phyloP scores from a whole-genome alignment of 768 basidiomycete species.

The Leccinum fibrillosum region DNA sequence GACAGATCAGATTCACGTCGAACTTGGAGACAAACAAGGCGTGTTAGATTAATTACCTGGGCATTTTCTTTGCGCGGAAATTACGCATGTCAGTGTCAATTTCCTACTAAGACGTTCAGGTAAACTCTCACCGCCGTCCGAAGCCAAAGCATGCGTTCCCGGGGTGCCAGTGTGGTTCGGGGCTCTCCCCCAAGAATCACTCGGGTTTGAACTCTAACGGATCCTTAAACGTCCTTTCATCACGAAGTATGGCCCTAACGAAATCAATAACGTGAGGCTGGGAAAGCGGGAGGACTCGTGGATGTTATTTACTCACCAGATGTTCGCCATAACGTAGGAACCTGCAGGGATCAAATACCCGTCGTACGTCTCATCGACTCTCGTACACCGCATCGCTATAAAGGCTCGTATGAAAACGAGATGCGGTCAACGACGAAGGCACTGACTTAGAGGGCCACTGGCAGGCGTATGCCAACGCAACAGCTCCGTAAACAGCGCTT shows the following conservation, averaged over 20 bases:
- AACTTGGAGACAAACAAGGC: too few relatives aligned
- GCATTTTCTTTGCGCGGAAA: too few relatives aligned
- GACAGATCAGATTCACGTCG: too few relatives aligned
- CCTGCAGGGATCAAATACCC: constrained; percentile 21
- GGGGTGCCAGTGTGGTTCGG: constrained; percentile 16
- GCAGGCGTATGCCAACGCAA: constrained; percentile 21
- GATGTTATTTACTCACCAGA: constrained; percentile 7
- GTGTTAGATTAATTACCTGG: too few relatives aligned
- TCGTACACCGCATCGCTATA: constrained; percentile 10
- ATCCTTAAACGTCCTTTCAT: constrained; percentile 13
- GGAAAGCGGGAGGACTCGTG: neutral
- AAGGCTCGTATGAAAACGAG: neutral
- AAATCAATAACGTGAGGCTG: neutral
- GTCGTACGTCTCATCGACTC: constrained; percentile 14
- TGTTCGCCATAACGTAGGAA: constrained; percentile 16
- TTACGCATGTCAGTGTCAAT: too few relatives aligned
- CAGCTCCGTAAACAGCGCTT: constrained; percentile 25
- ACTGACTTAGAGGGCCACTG: constrained; percentile 13
- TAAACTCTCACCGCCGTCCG: too few relatives aligned
- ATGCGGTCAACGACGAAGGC: neutral
- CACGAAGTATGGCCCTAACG: constrained; percentile 20
- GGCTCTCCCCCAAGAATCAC: constrained; percentile 19
- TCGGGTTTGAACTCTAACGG: constrained; percentile 23
- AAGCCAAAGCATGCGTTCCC: too few relatives aligned
- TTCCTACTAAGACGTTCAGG: too few relatives aligned